Evolutionary conservation across 768 basidiomycete species (phyloP).

Genomic region (Lepiota subincarnata): DNA sequence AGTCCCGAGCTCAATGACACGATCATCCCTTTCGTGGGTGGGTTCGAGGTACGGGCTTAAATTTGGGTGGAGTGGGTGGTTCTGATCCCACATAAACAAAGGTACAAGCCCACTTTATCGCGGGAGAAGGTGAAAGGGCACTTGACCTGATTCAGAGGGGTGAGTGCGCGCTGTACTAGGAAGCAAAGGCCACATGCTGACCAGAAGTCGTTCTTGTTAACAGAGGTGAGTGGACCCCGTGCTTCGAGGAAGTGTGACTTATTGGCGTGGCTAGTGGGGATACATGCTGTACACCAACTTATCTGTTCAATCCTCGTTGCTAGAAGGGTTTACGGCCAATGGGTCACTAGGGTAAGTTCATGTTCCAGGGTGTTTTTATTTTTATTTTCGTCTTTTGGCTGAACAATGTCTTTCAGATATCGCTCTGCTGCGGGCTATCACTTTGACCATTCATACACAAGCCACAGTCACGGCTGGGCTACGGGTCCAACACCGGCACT

Average conservation of each 20-base stretch:
- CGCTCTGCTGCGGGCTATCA: conserved; percentile 51
- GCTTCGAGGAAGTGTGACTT: neutral
- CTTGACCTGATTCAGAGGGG: conserved; percentile 40
- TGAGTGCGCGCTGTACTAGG: neutral
- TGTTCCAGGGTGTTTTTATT: neutral
- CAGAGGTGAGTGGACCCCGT: conserved; percentile 1
- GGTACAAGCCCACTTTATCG: conserved; percentile 48
- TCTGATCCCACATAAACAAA: conserved; percentile 15
- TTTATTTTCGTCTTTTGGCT: neutral
- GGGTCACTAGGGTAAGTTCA: conserved; percentile 45
- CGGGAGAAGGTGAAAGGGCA: conserved; percentile 40
- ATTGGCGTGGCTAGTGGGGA: conserved; percentile 36
- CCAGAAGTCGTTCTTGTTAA: neutral
- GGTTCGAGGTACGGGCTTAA: conserved; percentile 35
- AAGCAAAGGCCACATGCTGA: neutral
- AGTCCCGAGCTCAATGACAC: conserved; percentile 49
- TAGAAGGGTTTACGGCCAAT: conserved; percentile 57
- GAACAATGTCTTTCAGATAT: conserved; percentile 26
- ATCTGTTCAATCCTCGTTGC: conserved; percentile 50
- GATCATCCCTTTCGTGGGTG: conserved; percentile 49
- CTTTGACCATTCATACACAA: conserved; percentile 53
- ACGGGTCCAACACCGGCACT: conserved; percentile 54
- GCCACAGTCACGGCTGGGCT: conserved; percentile 58
- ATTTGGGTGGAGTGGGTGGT: neutral
- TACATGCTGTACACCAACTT: conserved; percentile 55